Conservation (phyloP, 192 early-diverging fungal genomes). For the Backusella macrospora region DNA sequence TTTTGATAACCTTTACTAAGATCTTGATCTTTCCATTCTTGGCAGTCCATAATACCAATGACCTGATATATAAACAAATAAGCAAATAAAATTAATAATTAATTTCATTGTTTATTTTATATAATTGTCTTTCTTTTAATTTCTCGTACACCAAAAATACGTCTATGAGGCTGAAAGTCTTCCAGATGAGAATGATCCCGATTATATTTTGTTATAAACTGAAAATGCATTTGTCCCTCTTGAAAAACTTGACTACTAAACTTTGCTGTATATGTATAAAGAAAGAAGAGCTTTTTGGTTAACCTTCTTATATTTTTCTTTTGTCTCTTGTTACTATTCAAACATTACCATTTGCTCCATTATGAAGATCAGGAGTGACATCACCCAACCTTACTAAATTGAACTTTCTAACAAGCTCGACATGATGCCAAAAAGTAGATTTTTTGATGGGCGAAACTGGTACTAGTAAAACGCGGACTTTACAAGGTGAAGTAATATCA, state of each 20-base stretch:
- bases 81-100: background rate
- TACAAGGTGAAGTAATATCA: slow-evolving; percentile 54
- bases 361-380: slow-evolving; percentile 65
- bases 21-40: slow-evolving; percentile 61
- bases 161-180: slow-evolving; percentile 74
- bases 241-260: slow-evolving; percentile 60
- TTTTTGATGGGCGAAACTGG: slow-evolving; percentile 68
- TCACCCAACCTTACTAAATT: slow-evolving; percentile 64
- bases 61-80: slow-evolving; percentile 48
- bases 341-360: slow-evolving; percentile 39
- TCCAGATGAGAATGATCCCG: slow-evolving; percentile 69
- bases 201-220: slow-evolving; percentile 70
- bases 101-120: background rate
- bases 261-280: slow-evolving; percentile 42
- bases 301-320: background rate
- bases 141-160: slow-evolving; percentile 69
- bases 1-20: slow-evolving; percentile 56
- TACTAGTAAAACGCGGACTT: slow-evolving; percentile 70
- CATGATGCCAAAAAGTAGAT: slow-evolving; percentile 64
- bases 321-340: background rate
- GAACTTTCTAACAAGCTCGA: slow-evolving; percentile 66
- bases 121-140: background rate
- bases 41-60: slow-evolving; percentile 83
- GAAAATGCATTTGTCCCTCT: slow-evolving; percentile 72
- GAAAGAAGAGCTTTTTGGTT: background rate